phyloP scores from a whole-genome alignment of 2,329 filamentous ascomycete genomes.

The Cladophialophora psammophila region DNA sequence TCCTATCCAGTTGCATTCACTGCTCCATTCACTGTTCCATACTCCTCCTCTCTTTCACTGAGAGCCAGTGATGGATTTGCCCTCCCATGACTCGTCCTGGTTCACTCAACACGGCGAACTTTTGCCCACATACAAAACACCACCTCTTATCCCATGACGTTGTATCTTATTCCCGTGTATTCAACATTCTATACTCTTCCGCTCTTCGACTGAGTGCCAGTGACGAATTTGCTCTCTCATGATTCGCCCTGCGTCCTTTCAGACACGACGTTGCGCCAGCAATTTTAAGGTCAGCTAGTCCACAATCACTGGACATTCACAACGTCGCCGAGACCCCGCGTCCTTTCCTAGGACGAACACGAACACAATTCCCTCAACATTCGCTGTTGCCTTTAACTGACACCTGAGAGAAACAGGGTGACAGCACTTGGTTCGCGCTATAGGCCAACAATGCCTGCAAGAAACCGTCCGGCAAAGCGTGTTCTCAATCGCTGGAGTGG shows the following conservation, averaged over 20 bases:
- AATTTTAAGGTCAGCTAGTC: not conserved
- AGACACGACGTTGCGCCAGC: not conserved
- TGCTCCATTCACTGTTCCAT: not conserved
- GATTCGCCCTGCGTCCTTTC: not conserved
- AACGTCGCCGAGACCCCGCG: not conserved
- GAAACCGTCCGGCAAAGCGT: constrained; percentile 44
- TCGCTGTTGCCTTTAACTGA: not conserved
- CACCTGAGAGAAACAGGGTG: constrained; percentile 8
- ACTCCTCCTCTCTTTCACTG: not conserved
- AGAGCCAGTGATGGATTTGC: not conserved
- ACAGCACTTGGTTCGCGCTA: not conserved
- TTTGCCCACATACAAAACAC: too few species aligned
- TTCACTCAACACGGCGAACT: too few species aligned
- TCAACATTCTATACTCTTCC: not conserved
- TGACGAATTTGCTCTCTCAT: not conserved
- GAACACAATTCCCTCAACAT: not conserved
- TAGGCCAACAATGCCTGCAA: constrained; percentile 27
- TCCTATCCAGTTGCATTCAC: constrained; percentile 1
- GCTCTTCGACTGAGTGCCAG: not conserved
- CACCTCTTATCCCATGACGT: too few species aligned
- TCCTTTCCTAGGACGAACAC: not conserved
- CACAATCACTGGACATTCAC: not conserved
- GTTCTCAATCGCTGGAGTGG: constrained; percentile 54
- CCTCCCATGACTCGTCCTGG: not conserved
- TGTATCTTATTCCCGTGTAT: too few species aligned